A percentile compares a stretch with the other conserved stretches of the same genome.
Conservation (phyloP, 2,329 filamentous ascomycete genomes). For the Bipolaris oryzae region DNA sequence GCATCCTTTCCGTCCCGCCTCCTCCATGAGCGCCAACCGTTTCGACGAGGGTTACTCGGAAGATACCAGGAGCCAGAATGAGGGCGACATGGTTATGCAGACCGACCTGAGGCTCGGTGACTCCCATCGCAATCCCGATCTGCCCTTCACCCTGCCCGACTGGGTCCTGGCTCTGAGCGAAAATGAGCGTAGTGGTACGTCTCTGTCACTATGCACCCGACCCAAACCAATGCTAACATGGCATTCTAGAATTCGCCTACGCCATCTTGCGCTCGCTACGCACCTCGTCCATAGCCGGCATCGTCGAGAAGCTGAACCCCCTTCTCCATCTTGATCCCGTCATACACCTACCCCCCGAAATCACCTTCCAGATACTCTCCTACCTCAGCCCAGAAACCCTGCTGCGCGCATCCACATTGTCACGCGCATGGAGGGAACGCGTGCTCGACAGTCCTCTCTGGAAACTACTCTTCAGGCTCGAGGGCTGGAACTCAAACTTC, state of each 20-base stretch:
- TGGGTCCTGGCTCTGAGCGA: conserved; percentile 63
- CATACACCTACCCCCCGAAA: conserved; percentile 81
- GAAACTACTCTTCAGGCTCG: conserved; percentile 79
- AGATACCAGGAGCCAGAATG: conserved; percentile 63
- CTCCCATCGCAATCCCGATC: conserved; percentile 41
- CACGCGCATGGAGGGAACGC: conserved; percentile 79
- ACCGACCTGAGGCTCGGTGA: conserved; percentile 44
- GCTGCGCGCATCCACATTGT: conserved; percentile 77
- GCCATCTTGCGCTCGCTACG: conserved; percentile 77
- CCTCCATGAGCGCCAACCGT: conserved; percentile 46
- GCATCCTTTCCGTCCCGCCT: conserved; percentile 44
- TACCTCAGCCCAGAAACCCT: conserved; percentile 84
- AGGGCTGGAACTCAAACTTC: conserved; percentile 80
- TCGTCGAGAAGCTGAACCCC: conserved; percentile 80
- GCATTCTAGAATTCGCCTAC: conserved; percentile 74
- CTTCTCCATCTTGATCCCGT: conserved; percentile 94
- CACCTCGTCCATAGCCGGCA: conserved; percentile 77
- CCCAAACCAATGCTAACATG: conserved; percentile 9
- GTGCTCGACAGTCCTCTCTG: conserved; percentile 85
- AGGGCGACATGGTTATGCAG: conserved; percentile 50
- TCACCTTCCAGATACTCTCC: conserved; percentile 86
- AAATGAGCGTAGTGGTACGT: conserved; percentile 61
- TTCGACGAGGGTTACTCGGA: conserved; percentile 90
- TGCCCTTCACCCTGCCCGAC: conserved; percentile 55
- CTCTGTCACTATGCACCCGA: background rate